Conservation (phyloP, 179 eudicot genomes). For the Gypsophila paniculata region DNA sequence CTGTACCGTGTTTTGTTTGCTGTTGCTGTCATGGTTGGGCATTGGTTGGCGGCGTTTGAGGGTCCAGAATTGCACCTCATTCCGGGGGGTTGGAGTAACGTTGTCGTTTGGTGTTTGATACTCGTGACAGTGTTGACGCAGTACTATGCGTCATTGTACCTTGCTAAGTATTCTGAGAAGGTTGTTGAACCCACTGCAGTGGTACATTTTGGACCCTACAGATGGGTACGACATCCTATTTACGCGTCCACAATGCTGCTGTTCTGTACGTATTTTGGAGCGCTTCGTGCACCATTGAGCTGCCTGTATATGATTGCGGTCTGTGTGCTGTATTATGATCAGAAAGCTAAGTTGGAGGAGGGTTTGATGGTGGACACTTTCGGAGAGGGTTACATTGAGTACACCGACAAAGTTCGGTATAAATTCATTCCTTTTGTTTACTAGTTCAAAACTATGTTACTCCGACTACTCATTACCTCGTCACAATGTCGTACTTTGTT, state of each 20-base stretch:
- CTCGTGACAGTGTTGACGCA: slow-evolving; percentile 39
- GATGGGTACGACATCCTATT: slow-evolving; percentile 84
- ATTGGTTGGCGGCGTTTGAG: slow-evolving; percentile 89
- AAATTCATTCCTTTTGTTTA: slow-evolving; percentile 82
- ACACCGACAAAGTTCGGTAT: slow-evolving; percentile 61
- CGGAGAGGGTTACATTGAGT: slow-evolving; percentile 53
- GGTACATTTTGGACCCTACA: slow-evolving; percentile 77
- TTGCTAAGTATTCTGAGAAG: slow-evolving; percentile 79
- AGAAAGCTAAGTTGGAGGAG: slow-evolving; percentile 77
- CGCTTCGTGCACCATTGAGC: slow-evolving; percentile 72
- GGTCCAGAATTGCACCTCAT: slow-evolving; percentile 73
- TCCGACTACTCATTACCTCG: too few species aligned
- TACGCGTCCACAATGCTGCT: slow-evolving; percentile 82
- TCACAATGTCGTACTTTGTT: too few species aligned
- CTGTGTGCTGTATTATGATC: slow-evolving; percentile 63
- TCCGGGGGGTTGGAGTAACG: slow-evolving; percentile 75
- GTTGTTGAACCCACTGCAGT: slow-evolving; percentile 77
- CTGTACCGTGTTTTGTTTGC: slow-evolving; percentile 45
- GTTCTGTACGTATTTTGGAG: slow-evolving; percentile 56
- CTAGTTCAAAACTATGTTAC: slow-evolving; percentile 22
- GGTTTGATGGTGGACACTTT: slow-evolving; percentile 63
- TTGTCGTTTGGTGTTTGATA: slow-evolving; percentile 8
- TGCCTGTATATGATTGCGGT: slow-evolving; percentile 48
- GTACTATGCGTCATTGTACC: slow-evolving; percentile 59
- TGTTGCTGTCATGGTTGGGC: slow-evolving; percentile 53